phyloP scores from a whole-genome alignment of 192 early-diverging fungal genomes.

The Powellomyces hirtus region DNA sequence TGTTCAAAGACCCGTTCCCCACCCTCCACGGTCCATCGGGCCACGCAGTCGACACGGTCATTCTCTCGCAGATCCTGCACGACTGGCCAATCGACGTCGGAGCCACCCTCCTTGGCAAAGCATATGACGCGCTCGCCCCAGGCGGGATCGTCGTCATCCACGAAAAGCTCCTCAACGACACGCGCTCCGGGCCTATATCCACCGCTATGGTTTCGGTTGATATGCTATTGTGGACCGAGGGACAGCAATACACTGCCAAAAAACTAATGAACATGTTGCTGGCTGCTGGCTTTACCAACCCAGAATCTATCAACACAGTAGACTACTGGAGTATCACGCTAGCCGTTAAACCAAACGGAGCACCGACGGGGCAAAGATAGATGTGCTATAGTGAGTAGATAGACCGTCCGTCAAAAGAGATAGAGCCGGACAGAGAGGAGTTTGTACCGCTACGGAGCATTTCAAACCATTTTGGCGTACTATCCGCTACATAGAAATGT shows the following conservation, averaged over 20 bases:
- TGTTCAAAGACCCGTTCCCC: background rate
- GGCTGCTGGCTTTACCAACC: background rate
- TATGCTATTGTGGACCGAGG: background rate
- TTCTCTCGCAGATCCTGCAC: background rate
- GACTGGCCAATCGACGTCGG: background rate
- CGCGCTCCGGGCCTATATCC: background rate
- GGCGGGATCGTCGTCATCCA: background rate
- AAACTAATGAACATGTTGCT: background rate
- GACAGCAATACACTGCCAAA: background rate
- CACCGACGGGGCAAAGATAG: too few relatives aligned
- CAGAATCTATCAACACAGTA: background rate
- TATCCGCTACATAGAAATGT: too few relatives aligned
- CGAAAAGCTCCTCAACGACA: background rate
- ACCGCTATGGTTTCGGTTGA: background rate
- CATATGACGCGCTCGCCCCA: background rate
- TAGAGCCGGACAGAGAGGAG: too few relatives aligned
- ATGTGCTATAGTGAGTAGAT: too few relatives aligned
- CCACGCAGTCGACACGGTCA: background rate
- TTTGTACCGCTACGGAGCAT: too few relatives aligned
- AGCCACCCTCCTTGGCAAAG: background rate
- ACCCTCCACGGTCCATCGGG: background rate
- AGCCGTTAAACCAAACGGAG: too few relatives aligned
- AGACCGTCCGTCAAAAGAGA: too few relatives aligned
- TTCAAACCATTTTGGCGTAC: too few relatives aligned
- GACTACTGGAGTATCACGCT: constrained; percentile 1